Evolutionary conservation across 163 green algal species (phyloP).

Genomic region (Scenedesmus sp.): DNA sequence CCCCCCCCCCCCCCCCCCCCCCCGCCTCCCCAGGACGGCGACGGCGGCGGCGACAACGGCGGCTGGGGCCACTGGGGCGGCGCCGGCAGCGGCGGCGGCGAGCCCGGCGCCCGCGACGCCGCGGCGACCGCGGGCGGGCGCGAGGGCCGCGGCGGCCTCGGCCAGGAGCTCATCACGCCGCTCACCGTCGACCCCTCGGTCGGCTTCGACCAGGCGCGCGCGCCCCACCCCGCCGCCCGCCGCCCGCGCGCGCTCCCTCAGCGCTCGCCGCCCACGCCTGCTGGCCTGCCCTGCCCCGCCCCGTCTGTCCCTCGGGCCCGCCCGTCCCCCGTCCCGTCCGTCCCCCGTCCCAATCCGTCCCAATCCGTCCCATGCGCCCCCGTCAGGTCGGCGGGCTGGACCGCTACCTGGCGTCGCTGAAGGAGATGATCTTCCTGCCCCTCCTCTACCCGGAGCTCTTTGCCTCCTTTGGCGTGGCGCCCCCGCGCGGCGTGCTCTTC

Average conservation of each 20-base stretch:
- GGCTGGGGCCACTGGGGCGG: background rate
- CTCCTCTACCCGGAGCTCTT: constrained; percentile 96
- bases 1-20: too few species aligned
- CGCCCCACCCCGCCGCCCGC: too few species aligned
- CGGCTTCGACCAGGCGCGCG: constrained; percentile 70
- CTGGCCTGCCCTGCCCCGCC: too few species aligned
- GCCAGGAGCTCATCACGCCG: constrained; percentile 60
- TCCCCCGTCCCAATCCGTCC: too few species aligned
- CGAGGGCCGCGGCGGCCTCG: constrained; percentile 5
- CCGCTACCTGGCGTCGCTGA: constrained; percentile 84
- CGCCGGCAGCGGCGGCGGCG: too few species aligned
- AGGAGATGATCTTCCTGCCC: constrained; percentile 98
- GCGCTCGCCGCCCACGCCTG: too few species aligned
- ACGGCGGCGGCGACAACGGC: too few species aligned
- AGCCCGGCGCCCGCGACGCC: background rate
- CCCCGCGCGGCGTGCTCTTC: constrained; percentile 92
- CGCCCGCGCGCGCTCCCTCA: too few species aligned
- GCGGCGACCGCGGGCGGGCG: constrained; percentile 28
- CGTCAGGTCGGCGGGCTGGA: constrained; percentile 81
- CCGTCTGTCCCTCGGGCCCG: too few species aligned
- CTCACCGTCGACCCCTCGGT: constrained; percentile 72
- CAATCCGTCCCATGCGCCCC: too few species aligned
- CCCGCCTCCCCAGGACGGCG: too few species aligned
- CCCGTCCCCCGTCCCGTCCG: too few species aligned
- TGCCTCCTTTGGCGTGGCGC: constrained; percentile 84